A percentile compares a stretch with the other conserved stretches of the same genome.
These are phyloP conservation scores for Aureobasidium sp. DNA, from an alignment of 2,329 filamentous ascomycete genomes.

Conservation along the genomic window DNA sequence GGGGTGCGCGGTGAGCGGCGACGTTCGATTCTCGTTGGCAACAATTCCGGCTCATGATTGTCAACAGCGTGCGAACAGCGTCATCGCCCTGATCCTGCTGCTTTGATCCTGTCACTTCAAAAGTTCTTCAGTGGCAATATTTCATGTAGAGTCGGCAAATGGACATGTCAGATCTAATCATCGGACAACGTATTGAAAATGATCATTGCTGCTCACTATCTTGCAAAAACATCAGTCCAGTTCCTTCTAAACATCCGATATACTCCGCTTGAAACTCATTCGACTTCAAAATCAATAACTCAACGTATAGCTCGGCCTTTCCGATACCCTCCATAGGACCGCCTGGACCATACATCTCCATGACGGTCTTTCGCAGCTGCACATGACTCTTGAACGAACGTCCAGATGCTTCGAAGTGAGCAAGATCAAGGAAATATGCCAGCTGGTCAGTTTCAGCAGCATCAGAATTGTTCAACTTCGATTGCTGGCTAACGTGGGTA, in stretches of 20 bases:
- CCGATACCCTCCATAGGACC: neutral
- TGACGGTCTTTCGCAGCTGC: neutral
- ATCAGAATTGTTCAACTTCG: neutral
- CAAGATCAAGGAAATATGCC: constrained; percentile 3
- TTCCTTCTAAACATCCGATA: neutral
- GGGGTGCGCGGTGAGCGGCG: neutral
- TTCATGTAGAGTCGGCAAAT: no score
- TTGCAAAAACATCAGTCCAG: neutral
- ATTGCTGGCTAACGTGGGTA: neutral
- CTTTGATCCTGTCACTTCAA: no score
- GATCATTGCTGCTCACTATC: neutral
- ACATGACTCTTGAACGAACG: neutral
- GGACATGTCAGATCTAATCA: no score
- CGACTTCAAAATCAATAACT: neutral
- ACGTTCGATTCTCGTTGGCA: neutral
- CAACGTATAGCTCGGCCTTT: neutral
- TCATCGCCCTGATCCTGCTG: no score
- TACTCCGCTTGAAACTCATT: neutral
- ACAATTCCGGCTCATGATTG: neutral
- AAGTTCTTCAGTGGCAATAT: no score
- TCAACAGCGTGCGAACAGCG: no score
- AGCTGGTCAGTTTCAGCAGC: neutral
- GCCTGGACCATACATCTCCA: neutral
- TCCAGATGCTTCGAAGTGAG: neutral
- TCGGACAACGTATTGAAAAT: neutral